A percentile compares a stretch with the other conserved stretches of the same genome.
Conservation (phyloP, 139 green algal genomes). For the Chlorella sp. region DNA sequence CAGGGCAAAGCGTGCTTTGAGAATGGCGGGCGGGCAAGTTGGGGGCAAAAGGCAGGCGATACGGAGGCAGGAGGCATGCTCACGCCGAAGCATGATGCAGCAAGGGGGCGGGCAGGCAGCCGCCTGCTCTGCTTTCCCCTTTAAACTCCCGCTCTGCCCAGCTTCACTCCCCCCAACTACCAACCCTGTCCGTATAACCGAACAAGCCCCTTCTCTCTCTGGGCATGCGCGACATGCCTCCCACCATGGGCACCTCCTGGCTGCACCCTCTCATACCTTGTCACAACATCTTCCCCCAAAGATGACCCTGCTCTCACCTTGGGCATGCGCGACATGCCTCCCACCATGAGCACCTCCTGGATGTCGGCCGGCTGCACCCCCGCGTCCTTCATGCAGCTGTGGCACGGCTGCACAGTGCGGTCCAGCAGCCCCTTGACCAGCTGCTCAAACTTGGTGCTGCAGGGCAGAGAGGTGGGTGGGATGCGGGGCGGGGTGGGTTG, state of each 20-base stretch:
- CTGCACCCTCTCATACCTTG: no score
- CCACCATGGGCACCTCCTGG: not conserved
- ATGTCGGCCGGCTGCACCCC: slow-evolving; percentile 90
- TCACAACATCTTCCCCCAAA: no score
- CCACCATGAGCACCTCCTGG: slow-evolving; percentile 97
- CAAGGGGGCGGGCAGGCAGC: not conserved
- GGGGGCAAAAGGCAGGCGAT: not conserved
- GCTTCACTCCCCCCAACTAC: no score
- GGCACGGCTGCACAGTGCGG: slow-evolving; percentile 93
- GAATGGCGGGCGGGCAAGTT: not conserved
- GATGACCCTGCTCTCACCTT: slow-evolving; percentile 68
- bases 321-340: slow-evolving; percentile 99
- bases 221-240: not conserved
- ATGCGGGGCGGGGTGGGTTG: not conserved
- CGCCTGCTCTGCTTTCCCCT: no score
- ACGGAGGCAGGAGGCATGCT: not conserved
- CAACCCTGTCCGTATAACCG: no score
- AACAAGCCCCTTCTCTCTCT: not conserved
- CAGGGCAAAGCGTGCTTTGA: not conserved
- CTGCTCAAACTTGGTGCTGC: slow-evolving; percentile 86
- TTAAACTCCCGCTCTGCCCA: no score
- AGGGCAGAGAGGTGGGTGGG: not conserved
- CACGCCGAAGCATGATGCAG: not conserved
- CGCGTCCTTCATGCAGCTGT: slow-evolving; percentile 90
- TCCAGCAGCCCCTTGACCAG: slow-evolving; percentile 90